Conservation (phyloP, 345 rosid species). For the Hibiscus tridactylites region DNA sequence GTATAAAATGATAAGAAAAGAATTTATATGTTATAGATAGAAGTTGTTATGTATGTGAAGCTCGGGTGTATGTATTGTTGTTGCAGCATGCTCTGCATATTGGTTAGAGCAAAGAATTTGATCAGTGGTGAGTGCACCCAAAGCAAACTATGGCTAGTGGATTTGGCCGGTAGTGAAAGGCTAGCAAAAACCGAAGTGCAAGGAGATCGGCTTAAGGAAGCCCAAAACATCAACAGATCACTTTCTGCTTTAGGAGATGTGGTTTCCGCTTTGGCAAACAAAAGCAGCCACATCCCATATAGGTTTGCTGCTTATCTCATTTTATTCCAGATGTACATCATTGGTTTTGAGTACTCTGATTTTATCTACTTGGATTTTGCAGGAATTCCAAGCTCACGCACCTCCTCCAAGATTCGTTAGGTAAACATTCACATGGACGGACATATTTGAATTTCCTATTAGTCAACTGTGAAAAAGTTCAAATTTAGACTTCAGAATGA, state of each 20-base stretch:
- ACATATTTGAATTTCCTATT: conserved; percentile 1
- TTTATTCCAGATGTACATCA: not conserved
- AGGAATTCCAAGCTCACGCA: conserved; percentile 46
- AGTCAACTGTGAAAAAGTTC: not conserved
- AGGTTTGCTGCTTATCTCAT: conserved; percentile 15
- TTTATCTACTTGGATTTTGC: conserved; percentile 5
- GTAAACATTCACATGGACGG: conserved; percentile 7
- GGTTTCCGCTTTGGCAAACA: conserved; percentile 32
- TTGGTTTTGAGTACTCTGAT: not conserved
- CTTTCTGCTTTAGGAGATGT: conserved; percentile 44
- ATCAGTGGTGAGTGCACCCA: conserved; percentile 38
- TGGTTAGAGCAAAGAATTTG: conserved; percentile 40
- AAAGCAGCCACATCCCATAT: conserved; percentile 39
- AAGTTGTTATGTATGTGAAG: not conserved
- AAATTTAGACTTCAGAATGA: not conserved
- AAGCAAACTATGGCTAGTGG: conserved; percentile 44
- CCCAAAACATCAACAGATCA: conserved; percentile 38
- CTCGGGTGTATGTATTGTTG: not conserved
- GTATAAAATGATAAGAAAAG: conserved; percentile 4
- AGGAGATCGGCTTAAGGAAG: conserved; percentile 42
- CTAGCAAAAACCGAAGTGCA: conserved; percentile 34
- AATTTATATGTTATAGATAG: not conserved
- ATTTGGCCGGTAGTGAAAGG: conserved; percentile 49
- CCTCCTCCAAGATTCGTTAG: conserved; percentile 37
- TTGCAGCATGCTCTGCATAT: conserved; percentile 37